phyloP scores from a whole-genome alignment of 208 protist species.

The Lotmaria passim region DNA sequence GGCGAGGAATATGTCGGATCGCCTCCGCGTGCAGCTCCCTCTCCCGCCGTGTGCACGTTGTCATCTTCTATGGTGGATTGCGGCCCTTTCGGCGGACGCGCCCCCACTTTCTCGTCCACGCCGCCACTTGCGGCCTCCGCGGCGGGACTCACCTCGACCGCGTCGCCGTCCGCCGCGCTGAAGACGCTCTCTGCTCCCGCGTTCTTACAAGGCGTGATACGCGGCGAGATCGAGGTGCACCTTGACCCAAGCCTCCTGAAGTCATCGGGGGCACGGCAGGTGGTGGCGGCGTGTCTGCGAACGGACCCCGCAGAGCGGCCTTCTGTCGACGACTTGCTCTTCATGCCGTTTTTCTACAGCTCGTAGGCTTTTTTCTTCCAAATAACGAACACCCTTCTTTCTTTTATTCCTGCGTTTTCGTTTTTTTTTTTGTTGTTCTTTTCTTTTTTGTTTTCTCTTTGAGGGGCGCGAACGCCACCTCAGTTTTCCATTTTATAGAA shows the following conservation, averaged over 20 bases:
- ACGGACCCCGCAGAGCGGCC: conserved; percentile 42
- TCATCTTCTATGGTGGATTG: too few relatives aligned
- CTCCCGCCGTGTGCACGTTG: too few relatives aligned
- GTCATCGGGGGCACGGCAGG: conserved; percentile 34
- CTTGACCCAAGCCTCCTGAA: neutral
- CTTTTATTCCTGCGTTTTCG: conserved; percentile 4
- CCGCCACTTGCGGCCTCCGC: too few relatives aligned
- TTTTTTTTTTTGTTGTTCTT: neutral
- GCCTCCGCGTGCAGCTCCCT: too few relatives aligned
- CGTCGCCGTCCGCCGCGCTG: neutral
- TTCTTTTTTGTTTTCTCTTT: conserved; percentile 4
- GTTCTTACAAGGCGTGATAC: conserved; percentile 42
- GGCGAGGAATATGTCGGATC: too few relatives aligned
- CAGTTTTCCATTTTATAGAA: too few relatives aligned
- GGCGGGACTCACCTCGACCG: neutral
- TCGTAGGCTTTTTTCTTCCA: neutral
- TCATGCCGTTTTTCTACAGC: conserved; percentile 52
- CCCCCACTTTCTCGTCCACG: too few relatives aligned
- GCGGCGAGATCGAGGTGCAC: conserved; percentile 29
- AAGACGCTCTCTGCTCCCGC: neutral
- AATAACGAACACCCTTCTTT: too few relatives aligned
- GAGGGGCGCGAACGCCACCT: too few relatives aligned
- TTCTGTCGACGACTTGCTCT: conserved; percentile 49
- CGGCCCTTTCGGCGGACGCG: too few relatives aligned
- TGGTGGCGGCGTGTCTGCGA: conserved; percentile 49